Conservation (phyloP, 2,329 filamentous ascomycete genomes). For the Aspergillus felis region DNA sequence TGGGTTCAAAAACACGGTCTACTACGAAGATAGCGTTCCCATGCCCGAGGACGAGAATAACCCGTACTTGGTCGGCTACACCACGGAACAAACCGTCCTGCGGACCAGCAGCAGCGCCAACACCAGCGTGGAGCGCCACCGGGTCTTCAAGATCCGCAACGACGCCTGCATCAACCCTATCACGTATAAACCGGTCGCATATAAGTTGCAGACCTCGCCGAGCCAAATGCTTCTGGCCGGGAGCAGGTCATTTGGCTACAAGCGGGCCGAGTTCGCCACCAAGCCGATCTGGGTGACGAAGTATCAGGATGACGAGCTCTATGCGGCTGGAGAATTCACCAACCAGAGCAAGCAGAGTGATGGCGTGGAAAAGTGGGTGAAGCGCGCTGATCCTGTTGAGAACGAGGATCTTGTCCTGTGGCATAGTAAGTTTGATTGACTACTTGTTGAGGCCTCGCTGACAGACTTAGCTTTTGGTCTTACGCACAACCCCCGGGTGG, state of each 20-base stretch:
- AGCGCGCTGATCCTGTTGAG: conserved; percentile 46
- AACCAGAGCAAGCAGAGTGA: conserved; percentile 51
- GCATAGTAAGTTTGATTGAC: conserved; percentile 29
- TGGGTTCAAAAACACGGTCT: conserved; percentile 52
- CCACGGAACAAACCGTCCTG: conserved; percentile 50
- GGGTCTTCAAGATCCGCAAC: conserved; percentile 54
- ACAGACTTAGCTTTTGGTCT: conserved; percentile 44
- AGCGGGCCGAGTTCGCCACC: conserved; percentile 50
- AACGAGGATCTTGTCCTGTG: conserved; percentile 43
- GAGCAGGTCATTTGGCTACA: conserved; percentile 41
- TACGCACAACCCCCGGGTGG: conserved; percentile 60
- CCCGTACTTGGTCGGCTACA: conserved; percentile 60
- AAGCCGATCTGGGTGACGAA: conserved; percentile 54
- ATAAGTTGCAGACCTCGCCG: conserved; percentile 48
- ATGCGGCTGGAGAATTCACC: conserved; percentile 50
- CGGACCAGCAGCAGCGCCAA: conserved; percentile 49
- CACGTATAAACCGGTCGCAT: conserved; percentile 45
- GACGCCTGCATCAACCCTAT: conserved; percentile 43
- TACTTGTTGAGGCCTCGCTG: background rate
- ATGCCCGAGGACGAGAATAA: conserved; percentile 54
- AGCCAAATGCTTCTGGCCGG: conserved; percentile 50
- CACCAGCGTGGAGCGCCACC: conserved; percentile 47
- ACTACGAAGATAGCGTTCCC: conserved; percentile 54
- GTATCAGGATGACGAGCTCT: conserved; percentile 51
- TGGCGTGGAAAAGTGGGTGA: conserved; percentile 51